phyloP scores from a whole-genome alignment of 2,329 filamentous ascomycete species.

The Calonectria pteridis region DNA sequence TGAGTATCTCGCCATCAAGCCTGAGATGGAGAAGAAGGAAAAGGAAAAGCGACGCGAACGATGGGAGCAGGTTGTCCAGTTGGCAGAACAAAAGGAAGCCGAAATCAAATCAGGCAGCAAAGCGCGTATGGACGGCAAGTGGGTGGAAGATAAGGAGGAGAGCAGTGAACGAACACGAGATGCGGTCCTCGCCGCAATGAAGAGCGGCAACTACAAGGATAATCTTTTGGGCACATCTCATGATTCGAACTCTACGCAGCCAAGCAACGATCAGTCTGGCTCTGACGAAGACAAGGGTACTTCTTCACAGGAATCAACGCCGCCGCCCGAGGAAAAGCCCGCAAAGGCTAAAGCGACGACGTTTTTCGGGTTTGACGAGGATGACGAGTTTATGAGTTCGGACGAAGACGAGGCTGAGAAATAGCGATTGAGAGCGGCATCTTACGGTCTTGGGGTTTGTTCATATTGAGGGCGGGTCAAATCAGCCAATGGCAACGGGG shows the following conservation, averaged over 20 bases:
- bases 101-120: slow-evolving; percentile 82
- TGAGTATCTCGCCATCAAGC: slow-evolving; percentile 94
- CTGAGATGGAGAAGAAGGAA: slow-evolving; percentile 96
- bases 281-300: slow-evolving; percentile 56
- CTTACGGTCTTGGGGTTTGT: slow-evolving; percentile 9
- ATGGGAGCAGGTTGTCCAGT: slow-evolving; percentile 90
- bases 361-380: slow-evolving; percentile 85
- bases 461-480: slow-evolving; percentile 21
- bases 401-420: slow-evolving; percentile 68
- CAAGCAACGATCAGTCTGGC: slow-evolving; percentile 42
- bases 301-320: slow-evolving; percentile 62
- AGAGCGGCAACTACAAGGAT: slow-evolving; percentile 72
- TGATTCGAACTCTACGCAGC: slow-evolving; percentile 57
- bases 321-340: slow-evolving; percentile 59
- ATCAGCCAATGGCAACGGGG: slow-evolving; percentile 35
- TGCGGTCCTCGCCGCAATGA: slow-evolving; percentile 79
- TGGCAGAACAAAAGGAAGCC: slow-evolving; percentile 84
- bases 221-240: slow-evolving; percentile 67
- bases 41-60: slow-evolving; percentile 86
- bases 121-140: slow-evolving; percentile 85
- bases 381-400: slow-evolving; percentile 80
- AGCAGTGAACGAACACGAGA: slow-evolving; percentile 85
- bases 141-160: slow-evolving; percentile 96
- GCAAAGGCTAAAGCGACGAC: slow-evolving; percentile 57
- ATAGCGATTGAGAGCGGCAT: slow-evolving; percentile 22